Conservation (phyloP, 202 grass and related monocot species). For the Digitaria exilis region DNA sequence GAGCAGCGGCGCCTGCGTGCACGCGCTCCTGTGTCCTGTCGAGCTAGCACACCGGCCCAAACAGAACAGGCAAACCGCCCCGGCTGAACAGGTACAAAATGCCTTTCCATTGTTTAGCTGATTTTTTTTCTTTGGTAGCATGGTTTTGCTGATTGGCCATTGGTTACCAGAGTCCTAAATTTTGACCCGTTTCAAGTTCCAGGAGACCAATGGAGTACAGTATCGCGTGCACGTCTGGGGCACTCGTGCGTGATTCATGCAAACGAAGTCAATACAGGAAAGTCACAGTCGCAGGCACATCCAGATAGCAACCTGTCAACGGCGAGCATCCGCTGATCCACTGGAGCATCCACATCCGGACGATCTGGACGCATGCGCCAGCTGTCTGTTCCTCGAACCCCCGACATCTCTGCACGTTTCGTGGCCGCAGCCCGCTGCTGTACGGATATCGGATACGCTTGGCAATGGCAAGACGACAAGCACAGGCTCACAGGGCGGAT, state of each 20-base stretch:
- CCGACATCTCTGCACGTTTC: slow-evolving; percentile 35
- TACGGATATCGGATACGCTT: no score
- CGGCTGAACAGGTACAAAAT: neutral
- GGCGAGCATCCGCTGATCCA: neutral
- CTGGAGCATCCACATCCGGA: neutral
- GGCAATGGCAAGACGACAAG: no score
- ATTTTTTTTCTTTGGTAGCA: no score
- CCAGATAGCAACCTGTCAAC: neutral
- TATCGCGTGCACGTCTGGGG: neutral
- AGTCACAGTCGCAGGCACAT: neutral
- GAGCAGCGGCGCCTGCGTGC: neutral
- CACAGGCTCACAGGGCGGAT: neutral
- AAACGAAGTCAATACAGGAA: neutral
- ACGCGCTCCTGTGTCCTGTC: slow-evolving; percentile 6
- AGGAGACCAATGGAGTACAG: neutral
- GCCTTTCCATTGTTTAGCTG: neutral
- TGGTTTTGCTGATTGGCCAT: neutral
- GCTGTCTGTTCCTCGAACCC: neutral
- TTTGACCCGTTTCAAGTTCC: neutral
- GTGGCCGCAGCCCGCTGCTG: neutral
- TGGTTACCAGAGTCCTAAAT: neutral
- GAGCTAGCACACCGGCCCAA: neutral
- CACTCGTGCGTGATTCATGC: neutral
- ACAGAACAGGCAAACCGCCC: neutral
- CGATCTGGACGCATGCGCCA: neutral